Conservation (phyloP, 768 basidiomycete species). For the Tephrocybe sp. region DNA sequence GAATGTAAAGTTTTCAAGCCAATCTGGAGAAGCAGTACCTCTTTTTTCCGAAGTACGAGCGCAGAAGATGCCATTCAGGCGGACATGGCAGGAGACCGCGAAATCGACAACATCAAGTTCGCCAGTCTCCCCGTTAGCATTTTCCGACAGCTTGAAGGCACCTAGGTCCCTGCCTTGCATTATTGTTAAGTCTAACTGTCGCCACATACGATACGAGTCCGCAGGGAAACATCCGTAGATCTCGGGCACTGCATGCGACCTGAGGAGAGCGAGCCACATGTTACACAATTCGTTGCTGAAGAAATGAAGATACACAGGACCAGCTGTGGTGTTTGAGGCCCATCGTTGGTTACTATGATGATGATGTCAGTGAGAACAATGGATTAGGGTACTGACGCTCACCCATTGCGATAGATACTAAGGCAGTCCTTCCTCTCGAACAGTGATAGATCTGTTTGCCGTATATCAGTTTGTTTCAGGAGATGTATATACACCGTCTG, state of each 20-base stretch:
- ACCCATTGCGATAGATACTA: conserved; percentile 65
- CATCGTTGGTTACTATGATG: conserved; percentile 54
- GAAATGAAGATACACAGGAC: conserved; percentile 78
- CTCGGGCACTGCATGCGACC: conserved; percentile 79
- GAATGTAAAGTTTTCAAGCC: conserved; percentile 80
- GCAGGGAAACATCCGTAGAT: conserved; percentile 61
- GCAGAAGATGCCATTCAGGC: conserved; percentile 60
- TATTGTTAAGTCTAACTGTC: conserved; percentile 72
- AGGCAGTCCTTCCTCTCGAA: conserved; percentile 78
- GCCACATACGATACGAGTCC: conserved; percentile 83
- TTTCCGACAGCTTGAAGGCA: conserved; percentile 36
- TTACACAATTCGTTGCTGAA: conserved; percentile 57
- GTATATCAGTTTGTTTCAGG: conserved; percentile 77
- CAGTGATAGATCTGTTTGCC: conserved; percentile 69
- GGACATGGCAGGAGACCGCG: conserved; percentile 79
- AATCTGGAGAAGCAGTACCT: conserved; percentile 64
- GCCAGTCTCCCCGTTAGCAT: conserved; percentile 29
- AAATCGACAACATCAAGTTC: conserved; percentile 57
- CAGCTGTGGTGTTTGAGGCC: conserved; percentile 46
- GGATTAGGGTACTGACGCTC: conserved; percentile 14
- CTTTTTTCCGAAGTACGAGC: conserved; percentile 76
- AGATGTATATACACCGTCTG: conserved; percentile 73
- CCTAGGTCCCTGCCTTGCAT: conserved; percentile 76
- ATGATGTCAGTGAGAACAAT: background rate
- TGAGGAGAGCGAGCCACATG: conserved; percentile 77